Percentiles rank a stretch among this genome's conserved stretches.
These are phyloP conservation scores for Solanum paucissectum DNA, from an alignment of 257 asterid genomes.

Conservation along the genomic window DNA sequence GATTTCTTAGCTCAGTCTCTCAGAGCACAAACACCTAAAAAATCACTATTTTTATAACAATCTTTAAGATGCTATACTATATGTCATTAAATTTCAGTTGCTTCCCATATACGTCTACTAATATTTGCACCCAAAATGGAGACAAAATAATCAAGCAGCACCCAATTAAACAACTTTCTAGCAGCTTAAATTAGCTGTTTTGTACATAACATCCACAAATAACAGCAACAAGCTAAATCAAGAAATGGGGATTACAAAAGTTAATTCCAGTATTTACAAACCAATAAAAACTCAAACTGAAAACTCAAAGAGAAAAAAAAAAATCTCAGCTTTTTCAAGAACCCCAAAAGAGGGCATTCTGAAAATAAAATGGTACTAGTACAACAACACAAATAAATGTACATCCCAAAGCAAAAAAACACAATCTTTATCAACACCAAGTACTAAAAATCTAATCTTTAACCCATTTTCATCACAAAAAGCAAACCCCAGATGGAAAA, in stretches of 20 bases:
- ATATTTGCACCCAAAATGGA: background rate
- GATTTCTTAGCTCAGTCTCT: background rate
- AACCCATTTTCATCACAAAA: background rate
- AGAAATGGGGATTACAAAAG: background rate
- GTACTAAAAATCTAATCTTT: conserved; percentile 13
- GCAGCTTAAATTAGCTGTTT: background rate
- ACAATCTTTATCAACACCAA: background rate
- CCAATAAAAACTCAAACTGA: background rate
- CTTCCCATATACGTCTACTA: background rate
- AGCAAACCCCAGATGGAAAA: conserved; percentile 13
- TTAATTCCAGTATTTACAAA: background rate
- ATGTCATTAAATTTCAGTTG: background rate
- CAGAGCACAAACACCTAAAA: background rate
- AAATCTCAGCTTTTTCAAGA: background rate
- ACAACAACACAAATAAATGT: background rate
- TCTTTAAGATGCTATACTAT: background rate
- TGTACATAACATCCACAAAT: background rate
- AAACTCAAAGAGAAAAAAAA: background rate
- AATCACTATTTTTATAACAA: background rate
- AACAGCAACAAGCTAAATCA: background rate
- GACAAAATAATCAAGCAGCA: background rate
- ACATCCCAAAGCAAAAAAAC: background rate
- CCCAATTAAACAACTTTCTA: background rate
- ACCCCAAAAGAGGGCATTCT: background rate
- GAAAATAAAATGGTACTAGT: background rate